A percentile compares a stretch with the other conserved stretches of the same genome.
Evolutionary conservation across 306 rosid genomes (phyloP).

Genomic region (Quercus ilex): DNA sequence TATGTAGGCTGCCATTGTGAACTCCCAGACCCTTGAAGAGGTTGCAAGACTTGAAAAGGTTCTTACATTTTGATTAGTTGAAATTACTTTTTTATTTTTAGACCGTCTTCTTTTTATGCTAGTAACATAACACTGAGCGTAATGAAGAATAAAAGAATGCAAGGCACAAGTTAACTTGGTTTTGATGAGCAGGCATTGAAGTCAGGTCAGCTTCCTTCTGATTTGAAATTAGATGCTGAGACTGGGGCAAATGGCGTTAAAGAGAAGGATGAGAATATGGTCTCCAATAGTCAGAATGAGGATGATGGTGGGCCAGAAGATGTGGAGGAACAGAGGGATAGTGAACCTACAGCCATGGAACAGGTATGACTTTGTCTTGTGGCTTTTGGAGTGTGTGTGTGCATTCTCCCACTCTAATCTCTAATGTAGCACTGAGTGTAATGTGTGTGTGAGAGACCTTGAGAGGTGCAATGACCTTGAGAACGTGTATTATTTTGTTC

Average conservation of each 20-base stretch:
- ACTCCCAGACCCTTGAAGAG: constrained; percentile 96
- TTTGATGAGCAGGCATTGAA: constrained; percentile 68
- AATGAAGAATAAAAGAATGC: too few relatives aligned
- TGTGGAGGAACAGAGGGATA: constrained; percentile 38
- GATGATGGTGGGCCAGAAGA: constrained; percentile 40
- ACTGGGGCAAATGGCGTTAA: constrained; percentile 26
- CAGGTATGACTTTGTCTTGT: constrained; percentile 42
- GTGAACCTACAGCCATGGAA: constrained; percentile 65
- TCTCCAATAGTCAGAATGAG: constrained; percentile 21
- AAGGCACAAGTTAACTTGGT: background rate
- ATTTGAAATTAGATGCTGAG: constrained; percentile 52
- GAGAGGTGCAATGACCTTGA: background rate
- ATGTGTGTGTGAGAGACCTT: background rate
- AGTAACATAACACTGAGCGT: background rate
- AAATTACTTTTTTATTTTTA: background rate
- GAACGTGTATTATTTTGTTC: background rate
- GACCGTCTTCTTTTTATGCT: background rate
- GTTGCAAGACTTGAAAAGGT: constrained; percentile 99
- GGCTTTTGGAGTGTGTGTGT: background rate
- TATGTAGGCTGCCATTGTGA: constrained; percentile 96
- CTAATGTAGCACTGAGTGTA: background rate
- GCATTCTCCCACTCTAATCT: background rate
- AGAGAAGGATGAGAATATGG: constrained; percentile 33
- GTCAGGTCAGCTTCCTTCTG: constrained; percentile 89
- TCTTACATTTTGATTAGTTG: constrained; percentile 21